Base-by-base conservation (phyloP, 2,329 filamentous ascomycete species). In the Xylaria sp. region DNA sequence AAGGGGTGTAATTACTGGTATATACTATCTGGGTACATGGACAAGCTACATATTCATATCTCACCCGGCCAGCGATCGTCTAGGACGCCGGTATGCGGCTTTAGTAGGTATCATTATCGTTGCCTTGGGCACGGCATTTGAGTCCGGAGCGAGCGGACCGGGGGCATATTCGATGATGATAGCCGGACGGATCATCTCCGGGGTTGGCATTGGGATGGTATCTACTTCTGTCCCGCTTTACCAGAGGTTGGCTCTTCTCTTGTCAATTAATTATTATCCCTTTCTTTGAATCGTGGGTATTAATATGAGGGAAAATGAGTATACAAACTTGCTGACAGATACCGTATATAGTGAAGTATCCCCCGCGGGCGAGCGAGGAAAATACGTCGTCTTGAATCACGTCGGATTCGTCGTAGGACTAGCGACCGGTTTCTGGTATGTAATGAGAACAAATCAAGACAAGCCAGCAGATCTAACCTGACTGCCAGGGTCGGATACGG, bases 11-110 rank as follows among this genome's bases (percentile, higher is more conserved):
- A 83, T 89, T 73, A 88, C 86, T 1, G 84, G 82, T 48, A 83
- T 87, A 40, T 89, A 89, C 79, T 89, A 89, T 72, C 74, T 86
- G 17, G 87, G 87, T 53, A 88, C 87, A 4, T 86, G 85, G 80
- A 63, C 81, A 17, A 86, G 85, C 72, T 88, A 88, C 74, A 71
- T 88, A 2, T 84, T 88, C 70, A 62, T 89, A 23, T 84, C 87
- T 0, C 85, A 87, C 56, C 82, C 82, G 2, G 77, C 82, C 2
- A 85, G 83, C 40, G 87, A 89, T 74, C 75, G 75, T 13, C 77
- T 87, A 7, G 87, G 87, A 9, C 81, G 87, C 10, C 81, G 86
- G 65, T 80, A 83, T 69, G 85, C 86, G 3, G 85, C 85, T 10
- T 74, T 87, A 3, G 70, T 75, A 0, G 87, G 87, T 2, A 82